Evolutionary conservation across 805 yeast species (phyloP).

Genomic region (Candida parachauliodes): DNA sequence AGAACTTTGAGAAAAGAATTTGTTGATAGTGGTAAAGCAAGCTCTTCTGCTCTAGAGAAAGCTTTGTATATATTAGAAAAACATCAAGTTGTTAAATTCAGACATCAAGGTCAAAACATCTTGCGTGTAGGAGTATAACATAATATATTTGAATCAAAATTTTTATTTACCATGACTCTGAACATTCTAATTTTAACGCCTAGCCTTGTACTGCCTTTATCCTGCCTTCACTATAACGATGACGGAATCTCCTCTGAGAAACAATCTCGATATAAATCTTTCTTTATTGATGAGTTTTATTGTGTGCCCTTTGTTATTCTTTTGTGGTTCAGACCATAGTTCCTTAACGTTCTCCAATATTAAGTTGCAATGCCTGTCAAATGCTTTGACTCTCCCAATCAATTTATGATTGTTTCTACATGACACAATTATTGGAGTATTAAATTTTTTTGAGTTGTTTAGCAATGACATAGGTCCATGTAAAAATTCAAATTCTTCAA

Average conservation of each 20-base stretch:
- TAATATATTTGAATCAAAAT: background rate
- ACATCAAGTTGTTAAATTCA: slow-evolving; percentile 80
- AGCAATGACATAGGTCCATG: slow-evolving; percentile 88
- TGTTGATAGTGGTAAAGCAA: slow-evolving; percentile 59
- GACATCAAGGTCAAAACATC: slow-evolving; percentile 82
- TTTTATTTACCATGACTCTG: background rate
- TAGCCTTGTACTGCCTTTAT: too few relatives aligned
- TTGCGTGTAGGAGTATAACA: slow-evolving; percentile 66
- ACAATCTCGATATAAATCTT: slow-evolving; percentile 84
- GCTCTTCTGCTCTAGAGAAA: slow-evolving; percentile 72
- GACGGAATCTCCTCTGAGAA: slow-evolving; percentile 93
- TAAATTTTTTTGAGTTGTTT: slow-evolving; percentile 74
- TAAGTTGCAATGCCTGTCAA: slow-evolving; percentile 94
- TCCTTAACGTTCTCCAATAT: slow-evolving; percentile 90
- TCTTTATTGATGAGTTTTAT: slow-evolving; percentile 59
- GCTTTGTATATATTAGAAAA: slow-evolving; percentile 80
- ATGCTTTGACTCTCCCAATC: slow-evolving; percentile 86
- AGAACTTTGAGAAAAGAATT: slow-evolving; percentile 80
- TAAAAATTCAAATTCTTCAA: slow-evolving; percentile 85
- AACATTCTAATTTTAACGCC: background rate
- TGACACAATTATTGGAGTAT: slow-evolving; percentile 78
- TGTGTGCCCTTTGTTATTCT: slow-evolving; percentile 64
- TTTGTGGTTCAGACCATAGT: slow-evolving; percentile 65
- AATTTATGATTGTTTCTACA: slow-evolving; percentile 91
- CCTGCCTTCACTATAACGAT: slow-evolving; percentile 65